Conservation (phyloP, 176 grass and related monocot species). For the Hordeum marinum region DNA sequence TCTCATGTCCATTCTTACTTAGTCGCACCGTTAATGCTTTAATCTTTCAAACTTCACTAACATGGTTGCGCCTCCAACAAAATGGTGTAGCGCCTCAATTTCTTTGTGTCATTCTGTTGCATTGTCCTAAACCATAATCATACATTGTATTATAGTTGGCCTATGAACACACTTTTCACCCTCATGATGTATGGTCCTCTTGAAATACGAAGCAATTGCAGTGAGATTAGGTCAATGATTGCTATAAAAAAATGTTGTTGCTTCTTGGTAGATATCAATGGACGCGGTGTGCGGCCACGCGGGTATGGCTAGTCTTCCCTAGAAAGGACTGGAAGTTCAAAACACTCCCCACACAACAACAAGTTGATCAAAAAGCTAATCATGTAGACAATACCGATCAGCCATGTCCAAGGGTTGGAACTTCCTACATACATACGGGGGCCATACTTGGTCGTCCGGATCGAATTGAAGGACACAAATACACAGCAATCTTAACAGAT, state of each 20-base stretch:
- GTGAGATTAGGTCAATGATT: conserved; percentile 74
- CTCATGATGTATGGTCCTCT: conserved; percentile 92
- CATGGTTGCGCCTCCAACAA: conserved; percentile 45
- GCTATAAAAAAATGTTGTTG: conserved; percentile 73
- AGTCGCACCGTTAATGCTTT: conserved; percentile 3
- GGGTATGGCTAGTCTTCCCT: too few species aligned
- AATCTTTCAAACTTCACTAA: conserved; percentile 15
- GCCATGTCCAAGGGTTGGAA: too few species aligned
- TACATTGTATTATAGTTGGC: conserved; percentile 94
- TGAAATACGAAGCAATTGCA: conserved; percentile 91
- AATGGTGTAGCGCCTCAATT: conserved; percentile 99
- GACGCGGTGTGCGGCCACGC: too few species aligned
- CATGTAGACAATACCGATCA: too few species aligned
- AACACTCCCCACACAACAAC: too few species aligned
- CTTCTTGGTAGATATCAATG: conserved; percentile 69
- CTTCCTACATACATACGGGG: too few species aligned
- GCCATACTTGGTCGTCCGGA: too few species aligned
- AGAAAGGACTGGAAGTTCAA: too few species aligned
- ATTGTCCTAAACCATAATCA: conserved; percentile 88
- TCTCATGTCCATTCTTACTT: conserved; percentile 54
- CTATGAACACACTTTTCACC: conserved; percentile 96
- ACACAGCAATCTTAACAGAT: too few species aligned
- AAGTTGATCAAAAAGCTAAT: too few species aligned
- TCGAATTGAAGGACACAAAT: too few species aligned
- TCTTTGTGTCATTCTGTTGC: conserved; percentile 91